Evolutionary conservation across 1,284 basidiomycete species (phyloP).

Genomic region (Moesziomyces aphidis): DNA sequence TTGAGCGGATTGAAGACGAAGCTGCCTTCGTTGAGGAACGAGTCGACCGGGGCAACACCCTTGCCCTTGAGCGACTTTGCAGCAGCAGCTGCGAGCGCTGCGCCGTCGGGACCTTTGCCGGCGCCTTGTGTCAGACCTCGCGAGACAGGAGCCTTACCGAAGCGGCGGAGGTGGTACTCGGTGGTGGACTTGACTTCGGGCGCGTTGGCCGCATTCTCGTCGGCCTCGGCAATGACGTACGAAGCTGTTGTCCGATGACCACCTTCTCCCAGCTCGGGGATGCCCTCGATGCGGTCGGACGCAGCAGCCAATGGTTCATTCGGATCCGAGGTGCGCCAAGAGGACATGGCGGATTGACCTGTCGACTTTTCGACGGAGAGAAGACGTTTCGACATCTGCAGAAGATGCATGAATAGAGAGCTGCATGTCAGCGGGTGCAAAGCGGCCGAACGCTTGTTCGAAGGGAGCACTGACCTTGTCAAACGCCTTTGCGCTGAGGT

Average conservation of each 20-base stretch:
- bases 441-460: no score
- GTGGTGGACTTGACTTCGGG: constrained; percentile 36
- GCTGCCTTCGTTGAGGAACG: constrained; percentile 64
- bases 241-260: constrained; percentile 43
- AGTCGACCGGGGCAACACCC: constrained; percentile 53
- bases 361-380: constrained; percentile 41
- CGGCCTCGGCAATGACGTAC: constrained; percentile 46
- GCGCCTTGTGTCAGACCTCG: constrained; percentile 46
- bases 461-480: constrained; percentile 43
- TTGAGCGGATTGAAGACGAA: constrained; percentile 66
- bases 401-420: background rate
- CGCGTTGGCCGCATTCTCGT: constrained; percentile 25
- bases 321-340: constrained; percentile 20
- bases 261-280: constrained; percentile 46
- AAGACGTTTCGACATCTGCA: constrained; percentile 49
- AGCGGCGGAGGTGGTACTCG: constrained; percentile 48
- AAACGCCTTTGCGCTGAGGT: constrained; percentile 58
- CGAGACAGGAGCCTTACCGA: constrained; percentile 35
- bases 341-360: constrained; percentile 33
- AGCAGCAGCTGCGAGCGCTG: constrained; percentile 53
- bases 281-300: constrained; percentile 33
- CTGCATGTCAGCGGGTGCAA: no score
- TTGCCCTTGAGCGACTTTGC: constrained; percentile 54
- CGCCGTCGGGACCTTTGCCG: constrained; percentile 55
- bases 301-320: constrained; percentile 30